Evolutionary conservation across 257 asterid genomes (phyloP).

Genomic region (Nicotiana tabacum): DNA sequence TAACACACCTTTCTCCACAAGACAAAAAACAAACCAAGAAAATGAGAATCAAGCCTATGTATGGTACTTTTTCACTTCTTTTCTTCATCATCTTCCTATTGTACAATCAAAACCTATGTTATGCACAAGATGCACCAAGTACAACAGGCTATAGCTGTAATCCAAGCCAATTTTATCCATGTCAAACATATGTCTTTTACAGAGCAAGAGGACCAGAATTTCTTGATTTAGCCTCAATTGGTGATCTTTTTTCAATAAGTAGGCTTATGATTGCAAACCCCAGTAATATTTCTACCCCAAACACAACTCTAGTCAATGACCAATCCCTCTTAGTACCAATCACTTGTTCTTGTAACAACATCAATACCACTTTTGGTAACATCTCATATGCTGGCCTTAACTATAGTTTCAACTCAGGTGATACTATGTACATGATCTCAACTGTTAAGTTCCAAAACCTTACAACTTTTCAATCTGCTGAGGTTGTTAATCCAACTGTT

Average conservation of each 20-base stretch:
- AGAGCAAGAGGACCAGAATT: slow-evolving; percentile 52
- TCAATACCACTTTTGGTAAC: slow-evolving; percentile 39
- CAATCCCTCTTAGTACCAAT: slow-evolving; percentile 66
- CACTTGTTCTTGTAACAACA: slow-evolving; percentile 59
- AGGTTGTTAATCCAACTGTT: slow-evolving; percentile 58
- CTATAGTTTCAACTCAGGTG: slow-evolving; percentile 39
- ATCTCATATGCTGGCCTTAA: slow-evolving; percentile 56
- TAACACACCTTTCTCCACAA: neutral
- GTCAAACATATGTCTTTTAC: slow-evolving; percentile 68
- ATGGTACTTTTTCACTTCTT: neutral
- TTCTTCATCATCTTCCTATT: slow-evolving; percentile 21
- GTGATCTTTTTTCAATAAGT: slow-evolving; percentile 77
- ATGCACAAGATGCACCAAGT: slow-evolving; percentile 43
- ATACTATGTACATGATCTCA: slow-evolving; percentile 49
- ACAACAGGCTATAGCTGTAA: slow-evolving; percentile 65
- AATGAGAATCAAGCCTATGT: slow-evolving; percentile 16
- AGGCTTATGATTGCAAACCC: slow-evolving; percentile 60
- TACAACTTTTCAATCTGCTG: slow-evolving; percentile 69
- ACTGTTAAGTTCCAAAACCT: slow-evolving; percentile 36
- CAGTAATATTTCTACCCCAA: slow-evolving; percentile 55
- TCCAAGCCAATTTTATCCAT: slow-evolving; percentile 39
- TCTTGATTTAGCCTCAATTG: slow-evolving; percentile 68
- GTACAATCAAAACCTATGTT: neutral
- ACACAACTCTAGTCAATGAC: slow-evolving; percentile 38
- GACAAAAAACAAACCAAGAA: neutral